Conservation (phyloP, 2,329 filamentous ascomycete genomes). For the Neonectria coccinea region DNA sequence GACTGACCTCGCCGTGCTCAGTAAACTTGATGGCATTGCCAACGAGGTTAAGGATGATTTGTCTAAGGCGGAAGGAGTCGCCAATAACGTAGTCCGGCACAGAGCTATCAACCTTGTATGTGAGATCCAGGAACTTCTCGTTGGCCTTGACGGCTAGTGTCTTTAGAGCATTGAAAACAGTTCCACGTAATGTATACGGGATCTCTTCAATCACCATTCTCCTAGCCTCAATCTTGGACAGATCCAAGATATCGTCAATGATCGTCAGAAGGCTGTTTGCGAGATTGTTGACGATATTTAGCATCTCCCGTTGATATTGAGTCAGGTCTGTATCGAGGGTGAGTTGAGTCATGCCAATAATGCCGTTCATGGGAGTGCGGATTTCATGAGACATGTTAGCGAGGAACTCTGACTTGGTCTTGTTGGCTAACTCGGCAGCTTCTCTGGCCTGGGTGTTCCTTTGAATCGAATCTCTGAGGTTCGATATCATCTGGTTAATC, state of each 20-base stretch:
- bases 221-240: constrained; percentile 90
- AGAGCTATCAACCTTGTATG: constrained; percentile 91
- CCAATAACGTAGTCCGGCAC: constrained; percentile 96
- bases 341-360: constrained; percentile 97
- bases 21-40: constrained; percentile 99
- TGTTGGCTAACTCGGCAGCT: constrained; percentile 95
- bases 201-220: constrained; percentile 99
- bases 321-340: constrained; percentile 95
- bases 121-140: constrained; percentile 92
- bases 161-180: constrained; percentile 97
- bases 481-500: constrained; percentile 99
- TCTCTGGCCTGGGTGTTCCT: constrained; percentile 96
- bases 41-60: constrained; percentile 97
- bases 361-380: constrained; percentile 93
- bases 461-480: constrained; percentile 94
- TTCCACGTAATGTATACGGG: constrained; percentile 92
- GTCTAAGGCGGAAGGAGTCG: constrained; percentile 93
- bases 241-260: constrained; percentile 85
- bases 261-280: constrained; percentile 97
- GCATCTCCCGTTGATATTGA: constrained; percentile 95
- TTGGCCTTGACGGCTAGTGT: constrained; percentile 97
- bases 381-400: constrained; percentile 94
- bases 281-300: constrained; percentile 97
- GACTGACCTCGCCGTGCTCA: constrained; percentile 93
- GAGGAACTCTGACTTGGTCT: constrained; percentile 97